Conservation (phyloP, 129 eudicot species). For the Mikania micrantha region DNA sequence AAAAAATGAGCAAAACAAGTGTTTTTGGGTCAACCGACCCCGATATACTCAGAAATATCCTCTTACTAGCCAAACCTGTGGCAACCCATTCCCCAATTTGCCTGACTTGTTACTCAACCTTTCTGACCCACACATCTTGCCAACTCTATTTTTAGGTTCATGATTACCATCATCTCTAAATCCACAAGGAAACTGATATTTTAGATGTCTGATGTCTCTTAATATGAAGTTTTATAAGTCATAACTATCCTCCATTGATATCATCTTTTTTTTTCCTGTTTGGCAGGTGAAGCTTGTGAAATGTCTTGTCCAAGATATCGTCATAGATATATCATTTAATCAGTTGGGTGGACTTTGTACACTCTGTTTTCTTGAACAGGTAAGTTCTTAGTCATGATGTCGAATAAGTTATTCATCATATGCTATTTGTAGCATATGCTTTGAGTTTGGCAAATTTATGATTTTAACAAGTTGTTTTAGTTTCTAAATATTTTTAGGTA, state of each 20-base stretch:
- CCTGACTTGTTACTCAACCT: neutral
- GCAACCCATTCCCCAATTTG: neutral
- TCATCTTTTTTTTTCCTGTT: neutral
- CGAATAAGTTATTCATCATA: neutral
- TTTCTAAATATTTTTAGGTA: neutral
- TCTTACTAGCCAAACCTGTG: neutral
- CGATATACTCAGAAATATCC: neutral
- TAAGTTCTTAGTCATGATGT: conserved; percentile 7
- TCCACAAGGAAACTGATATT: neutral
- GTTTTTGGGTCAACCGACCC: neutral
- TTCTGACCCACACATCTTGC: neutral
- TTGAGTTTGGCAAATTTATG: neutral
- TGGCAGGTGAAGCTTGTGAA: conserved; percentile 92
- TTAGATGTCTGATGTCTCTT: neutral
- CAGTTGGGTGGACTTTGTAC: conserved; percentile 96
- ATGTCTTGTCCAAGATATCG: conserved; percentile 72
- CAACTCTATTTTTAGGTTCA: neutral
- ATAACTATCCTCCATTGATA: neutral
- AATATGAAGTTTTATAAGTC: neutral
- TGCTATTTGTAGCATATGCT: no score
- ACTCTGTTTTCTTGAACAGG: conserved; percentile 96
- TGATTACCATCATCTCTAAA: neutral
- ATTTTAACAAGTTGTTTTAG: neutral
- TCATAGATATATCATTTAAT: conserved; percentile 86
- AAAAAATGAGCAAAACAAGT: no score